Percentiles rank a stretch among this genome's conserved stretches.
Conservation (phyloP, 306 rosid genomes). For the Chamaecrista fasciculata region DNA sequence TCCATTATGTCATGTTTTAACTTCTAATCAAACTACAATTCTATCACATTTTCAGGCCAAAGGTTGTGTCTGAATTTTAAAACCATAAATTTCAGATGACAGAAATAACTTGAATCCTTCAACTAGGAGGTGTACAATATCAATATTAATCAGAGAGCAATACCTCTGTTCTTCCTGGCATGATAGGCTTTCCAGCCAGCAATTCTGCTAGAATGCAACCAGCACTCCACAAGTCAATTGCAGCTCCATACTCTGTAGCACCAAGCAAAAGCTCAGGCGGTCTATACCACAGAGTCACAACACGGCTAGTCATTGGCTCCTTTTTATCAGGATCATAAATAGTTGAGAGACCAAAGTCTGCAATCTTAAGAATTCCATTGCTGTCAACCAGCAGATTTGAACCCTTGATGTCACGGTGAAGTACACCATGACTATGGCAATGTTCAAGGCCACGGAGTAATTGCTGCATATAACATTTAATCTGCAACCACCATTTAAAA, state of each 20-base stretch:
- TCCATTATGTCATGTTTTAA: neutral
- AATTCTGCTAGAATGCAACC: slow-evolving; percentile 94
- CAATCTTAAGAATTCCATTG: slow-evolving; percentile 85
- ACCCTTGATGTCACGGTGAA: slow-evolving; percentile 96
- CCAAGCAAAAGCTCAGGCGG: slow-evolving; percentile 96
- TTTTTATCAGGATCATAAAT: slow-evolving; percentile 55
- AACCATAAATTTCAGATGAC: too few relatives aligned
- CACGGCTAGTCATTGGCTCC: slow-evolving; percentile 84
- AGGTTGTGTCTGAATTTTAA: too few relatives aligned
- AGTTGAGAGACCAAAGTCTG: slow-evolving; percentile 89
- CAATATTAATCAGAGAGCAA: slow-evolving; percentile 1
- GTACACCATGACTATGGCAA: slow-evolving; percentile 76
- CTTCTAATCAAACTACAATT: neutral
- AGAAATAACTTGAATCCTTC: neutral
- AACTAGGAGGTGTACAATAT: neutral
- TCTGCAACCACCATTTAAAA: slow-evolving; percentile 43
- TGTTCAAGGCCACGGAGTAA: slow-evolving; percentile 78
- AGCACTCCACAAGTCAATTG: slow-evolving; percentile 84
- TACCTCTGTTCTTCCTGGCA: slow-evolving; percentile 99
- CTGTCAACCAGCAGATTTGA: slow-evolving; percentile 75
- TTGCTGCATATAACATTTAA: slow-evolving; percentile 81
- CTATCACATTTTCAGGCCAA: neutral
- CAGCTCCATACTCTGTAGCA: slow-evolving; percentile 71
- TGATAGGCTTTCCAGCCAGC: slow-evolving; percentile 78
- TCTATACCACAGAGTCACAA: slow-evolving; percentile 90